phyloP scores from a whole-genome alignment of 139 green algal species.

The Picochlorum sp. region DNA sequence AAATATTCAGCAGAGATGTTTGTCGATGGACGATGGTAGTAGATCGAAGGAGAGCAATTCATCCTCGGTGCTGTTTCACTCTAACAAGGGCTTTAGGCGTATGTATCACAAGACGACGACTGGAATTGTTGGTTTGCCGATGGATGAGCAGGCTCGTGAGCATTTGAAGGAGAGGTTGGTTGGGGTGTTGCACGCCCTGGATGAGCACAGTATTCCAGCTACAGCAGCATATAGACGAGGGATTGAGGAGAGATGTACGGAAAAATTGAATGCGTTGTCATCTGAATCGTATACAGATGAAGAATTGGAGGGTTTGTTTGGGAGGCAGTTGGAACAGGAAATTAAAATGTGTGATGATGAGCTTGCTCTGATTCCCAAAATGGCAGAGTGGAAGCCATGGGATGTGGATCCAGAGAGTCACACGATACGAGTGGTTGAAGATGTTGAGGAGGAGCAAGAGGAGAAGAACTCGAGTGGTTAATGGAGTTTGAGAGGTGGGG shows the following conservation, averaged over 20 bases:
- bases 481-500: too few species aligned
- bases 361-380: conserved; percentile 45
- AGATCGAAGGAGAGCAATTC: too few species aligned
- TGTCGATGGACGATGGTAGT: too few species aligned
- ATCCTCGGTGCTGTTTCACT: too few species aligned
- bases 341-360: conserved; percentile 39
- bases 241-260: conserved; percentile 32
- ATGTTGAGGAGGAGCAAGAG: too few species aligned
- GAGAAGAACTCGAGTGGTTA: too few species aligned
- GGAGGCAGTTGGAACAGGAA: conserved; percentile 40
- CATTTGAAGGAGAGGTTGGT: conserved; percentile 16
- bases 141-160: conserved; percentile 27
- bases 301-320: conserved; percentile 33
- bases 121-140: conserved; percentile 41
- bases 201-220: conserved; percentile 25
- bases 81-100: background rate
- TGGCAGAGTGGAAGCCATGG: conserved; percentile 52
- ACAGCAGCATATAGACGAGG: conserved; percentile 28
- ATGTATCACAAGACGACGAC: conserved; percentile 34
- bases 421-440: conserved; percentile 9
- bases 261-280: conserved; percentile 23
- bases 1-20: too few species aligned
- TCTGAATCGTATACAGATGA: conserved; percentile 18
- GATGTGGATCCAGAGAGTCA: conserved; percentile 34
- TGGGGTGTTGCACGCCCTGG: conserved; percentile 29